Evolutionary conservation across 768 basidiomycete species (phyloP), one percentile per base, ranked within the genome.

Genomic region (Suillus weaverae): DNA sequence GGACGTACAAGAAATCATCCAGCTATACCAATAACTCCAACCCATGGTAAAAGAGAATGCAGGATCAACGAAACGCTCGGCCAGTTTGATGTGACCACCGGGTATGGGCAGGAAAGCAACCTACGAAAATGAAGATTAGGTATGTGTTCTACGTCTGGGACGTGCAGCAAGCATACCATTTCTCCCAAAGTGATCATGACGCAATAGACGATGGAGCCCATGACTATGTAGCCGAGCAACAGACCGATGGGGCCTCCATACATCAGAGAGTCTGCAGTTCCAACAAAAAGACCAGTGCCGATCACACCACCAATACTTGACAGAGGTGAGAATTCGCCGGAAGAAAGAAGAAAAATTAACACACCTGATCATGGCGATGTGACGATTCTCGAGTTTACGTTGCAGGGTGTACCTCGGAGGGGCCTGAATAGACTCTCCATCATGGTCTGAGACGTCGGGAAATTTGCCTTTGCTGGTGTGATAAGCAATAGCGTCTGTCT

Each of bases 301-400:
- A 75, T 79, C 63, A 86, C 86, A 72, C 87, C 87, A 56, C 85
- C 85, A 60, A 88, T 87, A 81, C 86, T 88, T 61, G 26, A 64
- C 3, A 32, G 46, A 11, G 36, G 22, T 70, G 9, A 68, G 63
- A 10, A 38, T 39, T 26, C 5, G 2, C 26, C 22, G 10, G 5
- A 5, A 3, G 32, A 5, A 18, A 18, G 35, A 22, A 48, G 5
- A 50, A 33, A 10, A 30, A 7, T 18, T 18, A 10, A 67, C 77
- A 56, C 63, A 81, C 89, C 90, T 91, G 67, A 92, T 92, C 90
- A 92, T 91, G 60, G 91, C 88, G 64, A 93, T 83, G 72, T 92
- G 92, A 20, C 91, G 81, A 70, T 90, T 91, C 74, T 90, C 89
- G 68, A 90, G 78, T 74, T 90, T 88, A 60, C 88, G 82, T 14